phyloP scores from a whole-genome alignment of 2,329 filamentous ascomycete genomes.

The Lecanicillium sp. region DNA sequence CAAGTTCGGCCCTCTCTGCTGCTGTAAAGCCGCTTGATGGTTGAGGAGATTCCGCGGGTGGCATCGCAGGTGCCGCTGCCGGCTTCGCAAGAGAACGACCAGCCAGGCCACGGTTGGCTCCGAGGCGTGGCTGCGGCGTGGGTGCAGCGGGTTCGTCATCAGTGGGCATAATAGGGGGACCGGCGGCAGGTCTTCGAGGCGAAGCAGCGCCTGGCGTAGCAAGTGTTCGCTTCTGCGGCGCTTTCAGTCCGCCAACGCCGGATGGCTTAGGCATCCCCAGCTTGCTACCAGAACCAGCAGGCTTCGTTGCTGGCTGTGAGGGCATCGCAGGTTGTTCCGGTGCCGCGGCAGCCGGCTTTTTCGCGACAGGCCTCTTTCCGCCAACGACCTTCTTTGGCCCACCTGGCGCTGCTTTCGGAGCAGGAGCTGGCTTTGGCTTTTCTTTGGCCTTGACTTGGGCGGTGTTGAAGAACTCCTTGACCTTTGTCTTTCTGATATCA shows the following conservation, averaged over 20 bases:
- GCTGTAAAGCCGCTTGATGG: constrained; percentile 60
- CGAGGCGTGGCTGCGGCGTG: constrained; percentile 50
- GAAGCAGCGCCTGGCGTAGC: constrained; percentile 43
- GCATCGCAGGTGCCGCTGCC: constrained; percentile 39
- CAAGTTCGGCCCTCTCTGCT: constrained; percentile 85
- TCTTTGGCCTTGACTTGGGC: constrained; percentile 41
- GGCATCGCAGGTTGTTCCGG: constrained; percentile 46
- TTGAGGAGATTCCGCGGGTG: constrained; percentile 48
- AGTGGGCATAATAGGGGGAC: constrained; percentile 37
- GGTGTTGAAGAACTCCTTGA: constrained; percentile 82
- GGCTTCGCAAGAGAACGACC: constrained; percentile 80
- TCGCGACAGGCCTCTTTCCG: constrained; percentile 33
- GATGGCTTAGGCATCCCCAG: constrained; percentile 47
- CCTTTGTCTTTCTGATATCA: constrained; percentile 90
- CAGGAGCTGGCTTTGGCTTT: constrained; percentile 74
- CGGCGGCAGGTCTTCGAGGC: constrained; percentile 43
- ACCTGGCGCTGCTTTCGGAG: constrained; percentile 42
- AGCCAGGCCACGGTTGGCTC: constrained; percentile 71
- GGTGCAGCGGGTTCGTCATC: constrained; percentile 55
- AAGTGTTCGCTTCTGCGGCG: constrained; percentile 48
- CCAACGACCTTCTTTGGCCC: constrained; percentile 39
- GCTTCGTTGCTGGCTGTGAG: constrained; percentile 49
- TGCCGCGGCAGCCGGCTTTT: constrained; percentile 35
- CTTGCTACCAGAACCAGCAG: constrained; percentile 38
- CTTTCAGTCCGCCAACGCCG: constrained; percentile 50